Conservation (phyloP, 2,329 filamentous ascomycete species). For the Plenodomus biglobosus region DNA sequence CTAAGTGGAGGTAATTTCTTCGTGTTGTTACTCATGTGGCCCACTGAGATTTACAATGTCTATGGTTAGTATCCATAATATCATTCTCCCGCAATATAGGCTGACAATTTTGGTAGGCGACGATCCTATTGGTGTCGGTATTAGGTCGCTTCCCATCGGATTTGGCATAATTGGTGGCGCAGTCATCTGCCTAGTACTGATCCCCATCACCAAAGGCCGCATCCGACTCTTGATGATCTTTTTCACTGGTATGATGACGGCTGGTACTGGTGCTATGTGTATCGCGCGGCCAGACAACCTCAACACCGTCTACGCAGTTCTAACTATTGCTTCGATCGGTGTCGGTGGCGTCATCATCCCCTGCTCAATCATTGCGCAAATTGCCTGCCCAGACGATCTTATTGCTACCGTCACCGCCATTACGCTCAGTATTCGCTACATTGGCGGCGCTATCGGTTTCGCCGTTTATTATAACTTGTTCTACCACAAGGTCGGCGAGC, state of each 20-base stretch:
- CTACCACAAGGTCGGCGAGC: constrained; percentile 23
- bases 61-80: constrained; percentile 24
- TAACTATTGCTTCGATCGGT: constrained; percentile 64
- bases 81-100: not conserved
- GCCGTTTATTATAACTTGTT: constrained; percentile 50
- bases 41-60: constrained; percentile 38
- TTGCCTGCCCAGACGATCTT: constrained; percentile 69
- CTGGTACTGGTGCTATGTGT: constrained; percentile 59
- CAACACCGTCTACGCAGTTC: constrained; percentile 56
- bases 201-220: constrained; percentile 60
- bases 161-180: constrained; percentile 65
- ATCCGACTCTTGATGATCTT: constrained; percentile 63
- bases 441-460: constrained; percentile 67
- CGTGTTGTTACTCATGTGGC: constrained; percentile 40
- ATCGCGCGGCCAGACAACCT: constrained; percentile 57
- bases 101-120: constrained; percentile 44
- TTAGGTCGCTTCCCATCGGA: constrained; percentile 65
- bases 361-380: constrained; percentile 67
- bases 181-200: constrained; percentile 58
- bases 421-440: constrained; percentile 68
- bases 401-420: constrained; percentile 70
- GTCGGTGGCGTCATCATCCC: constrained; percentile 70
- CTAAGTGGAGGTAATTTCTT: constrained; percentile 42
- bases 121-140: constrained; percentile 64
- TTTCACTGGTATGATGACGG: constrained; percentile 66